Base-by-base conservation (phyloP, 164 flowering plant species). In the Nelumbo lutea region DNA sequence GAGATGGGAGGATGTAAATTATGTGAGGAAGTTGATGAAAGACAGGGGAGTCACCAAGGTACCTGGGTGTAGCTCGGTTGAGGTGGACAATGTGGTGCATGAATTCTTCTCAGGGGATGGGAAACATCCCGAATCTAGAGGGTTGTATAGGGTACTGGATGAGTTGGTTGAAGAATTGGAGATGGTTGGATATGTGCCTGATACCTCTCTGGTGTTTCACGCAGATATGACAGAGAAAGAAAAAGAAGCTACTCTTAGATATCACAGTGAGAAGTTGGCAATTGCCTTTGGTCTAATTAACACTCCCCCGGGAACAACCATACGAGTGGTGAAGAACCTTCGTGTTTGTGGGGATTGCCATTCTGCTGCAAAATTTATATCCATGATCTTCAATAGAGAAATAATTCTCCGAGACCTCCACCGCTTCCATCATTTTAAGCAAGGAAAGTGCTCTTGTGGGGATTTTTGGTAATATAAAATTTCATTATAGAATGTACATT, bases 11-110 rank as follows among this genome's bases (percentile, higher is more conserved):
- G 89, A 88, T 66, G 91, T 83, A 41, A 78, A 81, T 73, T 13
- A 51, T 27, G 47, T 87, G 14, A 80, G 90, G 69, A 83, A 79
- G 67, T 9, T 80, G 78, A 88, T 90, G 96, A 85, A 70, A 65
- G 85, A 85, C n/a, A 80, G 73, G 68, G 82, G 85, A 8, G 85
- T 77, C 11, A 79, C 59, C 9, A 90, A 88, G 75, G 72, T 85
- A 42, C 91, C 96, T 11, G 91, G 96, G 3, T 90, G 90, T 74
- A 88, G 96, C 70, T 87, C 87, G 9, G 75, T 90, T 42, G 96
- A 88, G 80, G 82, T 86, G 64, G 73, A 83, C 70, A 85, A 82
- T 70, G 83, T 81, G 9, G 89, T 88, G 52, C 88, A 88, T 69
- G 96, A 88, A 41, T 88, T 88, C 77, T 87, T 87, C 73, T 78